Percentiles rank a stretch among this genome's conserved stretches.
phyloP scores from a whole-genome alignment of 495 filamentous ascomycete genomes.

The Neurospora sp. region DNA sequence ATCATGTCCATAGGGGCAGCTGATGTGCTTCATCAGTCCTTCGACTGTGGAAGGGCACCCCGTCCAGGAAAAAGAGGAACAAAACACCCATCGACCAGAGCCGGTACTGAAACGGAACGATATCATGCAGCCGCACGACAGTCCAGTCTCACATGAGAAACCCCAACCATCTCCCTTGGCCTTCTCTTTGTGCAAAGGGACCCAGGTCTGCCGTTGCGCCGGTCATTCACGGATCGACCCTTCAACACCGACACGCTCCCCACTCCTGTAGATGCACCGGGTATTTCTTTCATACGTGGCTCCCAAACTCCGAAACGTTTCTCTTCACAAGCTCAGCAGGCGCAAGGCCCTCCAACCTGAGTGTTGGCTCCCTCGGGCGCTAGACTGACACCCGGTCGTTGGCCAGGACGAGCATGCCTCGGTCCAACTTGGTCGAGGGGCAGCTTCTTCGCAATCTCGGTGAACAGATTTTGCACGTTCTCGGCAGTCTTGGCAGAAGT shows the following conservation, averaged over 20 bases:
- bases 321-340: slow-evolving; percentile 43
- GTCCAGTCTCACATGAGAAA: background rate
- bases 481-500: slow-evolving; percentile 94
- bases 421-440: slow-evolving; percentile 91
- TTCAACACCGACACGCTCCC: background rate
- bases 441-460: slow-evolving; percentile 94
- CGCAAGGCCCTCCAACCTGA: slow-evolving; percentile 62
- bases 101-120: slow-evolving; percentile 24
- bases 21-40: background rate
- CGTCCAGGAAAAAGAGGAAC: slow-evolving; percentile 1
- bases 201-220: slow-evolving; percentile 5
- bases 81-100: slow-evolving; percentile 13
- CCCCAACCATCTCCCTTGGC: slow-evolving; percentile 1
- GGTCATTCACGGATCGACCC: background rate
- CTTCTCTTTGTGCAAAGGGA: slow-evolving; percentile 10
- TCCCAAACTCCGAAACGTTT: background rate
- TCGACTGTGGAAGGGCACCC: background rate
- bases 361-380: slow-evolving; percentile 68
- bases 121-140: background rate
- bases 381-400: slow-evolving; percentile 71
- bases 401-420: slow-evolving; percentile 64
- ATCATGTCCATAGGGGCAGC: background rate
- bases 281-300: background rate
- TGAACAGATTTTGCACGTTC: slow-evolving; percentile 92
- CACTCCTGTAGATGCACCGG: background rate